Percentiles rank a stretch among this genome's conserved stretches.
Conservation (phyloP, 1,139 yeast species). For the Blastobotrys illinoisensis region DNA sequence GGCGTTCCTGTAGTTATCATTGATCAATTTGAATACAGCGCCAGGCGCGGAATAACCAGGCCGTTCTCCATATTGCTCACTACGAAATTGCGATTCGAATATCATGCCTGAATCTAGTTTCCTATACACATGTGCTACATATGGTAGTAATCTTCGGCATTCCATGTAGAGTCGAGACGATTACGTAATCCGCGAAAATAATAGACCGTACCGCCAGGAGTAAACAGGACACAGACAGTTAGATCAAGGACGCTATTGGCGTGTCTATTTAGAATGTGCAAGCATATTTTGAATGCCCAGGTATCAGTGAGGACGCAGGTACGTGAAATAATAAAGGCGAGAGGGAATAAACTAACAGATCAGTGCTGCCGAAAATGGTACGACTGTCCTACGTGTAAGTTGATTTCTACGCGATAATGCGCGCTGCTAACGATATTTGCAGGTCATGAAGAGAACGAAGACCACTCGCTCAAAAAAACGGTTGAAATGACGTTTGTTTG, state of each 20-base stretch:
- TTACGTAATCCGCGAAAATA: background rate
- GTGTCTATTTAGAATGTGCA: conserved; percentile 26
- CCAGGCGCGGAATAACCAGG: no score
- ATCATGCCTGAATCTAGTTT: no score
- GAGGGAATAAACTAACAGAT: background rate
- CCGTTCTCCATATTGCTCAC: no score
- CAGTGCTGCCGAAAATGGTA: conserved; percentile 35
- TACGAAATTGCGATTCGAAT: no score
- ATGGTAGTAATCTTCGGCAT: no score
- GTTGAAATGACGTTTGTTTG: conserved; percentile 34
- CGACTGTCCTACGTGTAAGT: conserved; percentile 36
- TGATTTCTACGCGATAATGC: no score
- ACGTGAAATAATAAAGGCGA: conserved; percentile 7
- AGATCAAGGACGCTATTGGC: background rate
- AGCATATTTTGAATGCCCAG: conserved; percentile 35
- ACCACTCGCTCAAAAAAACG: conserved; percentile 31
- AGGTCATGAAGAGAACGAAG: conserved; percentile 34
- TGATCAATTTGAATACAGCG: no score
- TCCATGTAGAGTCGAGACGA: no score
- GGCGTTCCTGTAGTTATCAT: no score
- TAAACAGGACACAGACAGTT: background rate
- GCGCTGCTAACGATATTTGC: no score
- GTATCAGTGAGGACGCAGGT: conserved; percentile 35
- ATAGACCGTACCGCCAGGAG: background rate
- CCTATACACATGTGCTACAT: background rate